Percentiles rank a stretch among this genome's conserved stretches.
These are phyloP conservation scores for Begonia fuchsioides DNA, from an alignment of 306 rosid genomes.

Conservation along the genomic window DNA sequence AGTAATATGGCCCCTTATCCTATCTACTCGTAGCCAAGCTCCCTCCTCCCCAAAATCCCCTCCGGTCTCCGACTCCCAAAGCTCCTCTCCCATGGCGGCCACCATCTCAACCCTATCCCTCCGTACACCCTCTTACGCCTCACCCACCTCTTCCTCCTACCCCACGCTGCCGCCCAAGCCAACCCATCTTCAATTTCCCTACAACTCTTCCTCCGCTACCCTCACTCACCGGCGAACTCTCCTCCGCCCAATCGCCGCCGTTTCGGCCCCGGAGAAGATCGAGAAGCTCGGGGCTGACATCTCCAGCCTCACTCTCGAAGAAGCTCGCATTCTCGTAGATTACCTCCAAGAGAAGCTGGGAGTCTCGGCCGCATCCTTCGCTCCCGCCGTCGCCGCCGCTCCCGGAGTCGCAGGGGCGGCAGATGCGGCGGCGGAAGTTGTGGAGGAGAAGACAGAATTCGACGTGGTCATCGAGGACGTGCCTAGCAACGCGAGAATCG, in stretches of 20 bases:
- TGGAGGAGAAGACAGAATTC: slow-evolving; percentile 90
- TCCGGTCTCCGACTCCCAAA: slow-evolving; percentile 1
- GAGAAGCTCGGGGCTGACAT: slow-evolving; percentile 51
- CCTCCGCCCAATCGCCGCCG: slow-evolving; percentile 57
- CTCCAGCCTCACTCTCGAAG: slow-evolving; percentile 65
- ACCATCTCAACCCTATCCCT: slow-evolving; percentile 42
- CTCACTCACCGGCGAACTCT: slow-evolving; percentile 30
- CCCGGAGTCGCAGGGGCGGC: slow-evolving; percentile 21
- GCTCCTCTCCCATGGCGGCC: slow-evolving; percentile 27
- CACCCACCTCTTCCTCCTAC: slow-evolving; percentile 14
- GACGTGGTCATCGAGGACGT: slow-evolving; percentile 86
- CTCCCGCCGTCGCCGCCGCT: slow-evolving; percentile 39
- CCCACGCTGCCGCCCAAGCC: slow-evolving; percentile 25
- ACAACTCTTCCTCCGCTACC: slow-evolving; percentile 7
- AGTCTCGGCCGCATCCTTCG: slow-evolving; percentile 73
- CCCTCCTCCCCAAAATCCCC: background rate
- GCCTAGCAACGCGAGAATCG: slow-evolving; percentile 61
- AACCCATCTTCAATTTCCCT: slow-evolving; percentile 26
- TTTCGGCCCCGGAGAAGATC: slow-evolving; percentile 40
- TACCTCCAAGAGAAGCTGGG: slow-evolving; percentile 88
- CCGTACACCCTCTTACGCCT: slow-evolving; percentile 22
- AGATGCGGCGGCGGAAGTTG: slow-evolving; percentile 17
- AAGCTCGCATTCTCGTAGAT: slow-evolving; percentile 71
- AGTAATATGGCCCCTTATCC: too few species aligned
- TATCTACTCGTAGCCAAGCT: slow-evolving; percentile 1